phyloP scores from a whole-genome alignment of 768 basidiomycete species.

The Lactarius deliciosus region DNA sequence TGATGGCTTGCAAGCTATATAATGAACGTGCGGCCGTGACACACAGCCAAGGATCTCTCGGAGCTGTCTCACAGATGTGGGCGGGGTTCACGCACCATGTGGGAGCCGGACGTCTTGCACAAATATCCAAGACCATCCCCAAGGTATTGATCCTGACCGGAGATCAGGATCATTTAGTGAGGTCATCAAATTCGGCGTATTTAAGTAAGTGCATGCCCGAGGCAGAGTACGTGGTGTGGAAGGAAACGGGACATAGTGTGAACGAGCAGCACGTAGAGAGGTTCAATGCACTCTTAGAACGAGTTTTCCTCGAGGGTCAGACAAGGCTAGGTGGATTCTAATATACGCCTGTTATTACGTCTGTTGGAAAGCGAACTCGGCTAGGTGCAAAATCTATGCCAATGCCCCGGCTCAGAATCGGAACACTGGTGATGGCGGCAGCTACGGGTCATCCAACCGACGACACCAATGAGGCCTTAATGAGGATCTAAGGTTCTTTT shows the following conservation, averaged over 20 bases:
- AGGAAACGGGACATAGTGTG: constrained; percentile 63
- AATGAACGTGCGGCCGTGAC: constrained; percentile 49
- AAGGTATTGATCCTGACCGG: constrained; percentile 70
- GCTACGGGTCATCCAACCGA: too few species aligned
- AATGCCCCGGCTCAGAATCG: too few species aligned
- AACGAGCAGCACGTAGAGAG: constrained; percentile 48
- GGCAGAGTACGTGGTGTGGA: constrained; percentile 57
- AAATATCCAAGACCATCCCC: constrained; percentile 52
- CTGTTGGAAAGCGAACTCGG: too few species aligned
- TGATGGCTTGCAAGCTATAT: constrained; percentile 41
- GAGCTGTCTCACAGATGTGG: constrained; percentile 69
- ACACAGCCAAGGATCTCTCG: constrained; percentile 58
- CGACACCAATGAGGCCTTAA: too few species aligned
- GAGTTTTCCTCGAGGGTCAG: constrained; percentile 43
- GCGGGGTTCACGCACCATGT: constrained; percentile 68
- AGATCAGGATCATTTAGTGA: constrained; percentile 60
- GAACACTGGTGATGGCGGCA: too few species aligned
- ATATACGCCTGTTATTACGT: too few species aligned
- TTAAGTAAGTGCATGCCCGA: constrained; percentile 42
- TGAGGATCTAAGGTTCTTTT: too few species aligned
- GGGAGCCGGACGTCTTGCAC: constrained; percentile 33
- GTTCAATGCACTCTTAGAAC: constrained; percentile 59
- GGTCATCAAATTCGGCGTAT: constrained; percentile 48
- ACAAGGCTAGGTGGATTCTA: not conserved
- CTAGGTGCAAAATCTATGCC: too few species aligned